phyloP scores from a whole-genome alignment of 2,329 filamentous ascomycete genomes.

The Hymenoscyphus albidus region DNA sequence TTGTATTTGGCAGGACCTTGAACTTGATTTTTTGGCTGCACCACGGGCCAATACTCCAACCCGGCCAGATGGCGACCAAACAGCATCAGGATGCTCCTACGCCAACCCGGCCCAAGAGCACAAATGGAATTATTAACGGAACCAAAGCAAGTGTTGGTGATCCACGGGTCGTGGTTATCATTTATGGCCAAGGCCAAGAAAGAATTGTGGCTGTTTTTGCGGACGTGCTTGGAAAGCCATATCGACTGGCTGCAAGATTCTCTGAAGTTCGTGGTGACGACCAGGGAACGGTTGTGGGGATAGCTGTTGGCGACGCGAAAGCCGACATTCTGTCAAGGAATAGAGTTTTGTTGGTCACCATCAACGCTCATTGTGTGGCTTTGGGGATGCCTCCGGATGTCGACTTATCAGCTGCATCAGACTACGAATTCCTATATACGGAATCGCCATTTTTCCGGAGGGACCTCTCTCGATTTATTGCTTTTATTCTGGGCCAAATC shows the following conservation, averaged over 20 bases:
- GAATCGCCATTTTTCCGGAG: conserved; percentile 67
- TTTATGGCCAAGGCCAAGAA: conserved; percentile 69
- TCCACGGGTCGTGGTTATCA: conserved; percentile 57
- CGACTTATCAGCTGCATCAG: conserved; percentile 62
- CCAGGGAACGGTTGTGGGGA: conserved; percentile 63
- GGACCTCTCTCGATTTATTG: conserved; percentile 74
- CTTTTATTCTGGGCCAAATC: conserved; percentile 75
- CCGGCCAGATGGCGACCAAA: conserved; percentile 39
- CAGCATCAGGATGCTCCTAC: conserved; percentile 49
- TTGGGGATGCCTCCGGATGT: conserved; percentile 66
- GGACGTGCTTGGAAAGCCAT: conserved; percentile 73
- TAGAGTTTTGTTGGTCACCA: conserved; percentile 57
- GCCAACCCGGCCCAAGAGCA: conserved; percentile 42
- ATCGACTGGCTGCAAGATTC: conserved; percentile 55
- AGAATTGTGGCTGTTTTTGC: conserved; percentile 71
- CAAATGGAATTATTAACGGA: conserved; percentile 36
- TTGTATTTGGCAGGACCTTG: background rate
- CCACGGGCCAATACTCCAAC: background rate
- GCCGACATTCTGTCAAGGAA: conserved; percentile 56
- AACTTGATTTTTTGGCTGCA: background rate
- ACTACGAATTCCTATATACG: conserved; percentile 85
- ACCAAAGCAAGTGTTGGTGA: conserved; percentile 43
- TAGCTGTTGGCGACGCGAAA: conserved; percentile 55
- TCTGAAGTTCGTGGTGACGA: conserved; percentile 51
- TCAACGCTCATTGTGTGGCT: conserved; percentile 74